Evolutionary conservation across 352 stramenopile genomes (phyloP).

Genomic region (Lagenidium sp.): DNA sequence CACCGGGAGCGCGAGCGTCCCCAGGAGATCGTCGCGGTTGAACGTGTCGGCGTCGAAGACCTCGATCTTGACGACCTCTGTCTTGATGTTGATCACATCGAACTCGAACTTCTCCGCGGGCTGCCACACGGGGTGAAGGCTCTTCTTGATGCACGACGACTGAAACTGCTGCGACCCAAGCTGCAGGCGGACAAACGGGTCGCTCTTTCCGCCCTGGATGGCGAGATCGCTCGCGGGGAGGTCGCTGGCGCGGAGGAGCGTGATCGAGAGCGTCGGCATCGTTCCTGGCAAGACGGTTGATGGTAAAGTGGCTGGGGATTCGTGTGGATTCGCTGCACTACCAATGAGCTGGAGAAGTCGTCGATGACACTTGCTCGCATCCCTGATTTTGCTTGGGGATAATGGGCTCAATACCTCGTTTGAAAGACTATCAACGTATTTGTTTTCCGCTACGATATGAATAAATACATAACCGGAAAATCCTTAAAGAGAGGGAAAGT

Average conservation of each 20-base stretch:
- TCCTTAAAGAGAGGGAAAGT: no score
- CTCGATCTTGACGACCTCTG: conserved; percentile 36
- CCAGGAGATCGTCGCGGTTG: conserved; percentile 58
- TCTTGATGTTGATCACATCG: conserved; percentile 29
- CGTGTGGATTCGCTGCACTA: no score
- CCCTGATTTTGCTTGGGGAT: no score
- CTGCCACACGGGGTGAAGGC: conserved; percentile 62
- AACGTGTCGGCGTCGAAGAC: conserved; percentile 63
- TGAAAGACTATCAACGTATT: no score
- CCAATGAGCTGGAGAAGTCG: neutral
- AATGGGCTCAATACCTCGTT: no score
- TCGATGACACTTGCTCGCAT: no score
- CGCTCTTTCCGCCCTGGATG: conserved; percentile 40
- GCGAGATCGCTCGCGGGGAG: conserved; percentile 56
- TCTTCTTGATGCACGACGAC: conserved; percentile 35
- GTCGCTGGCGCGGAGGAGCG: conserved; percentile 51
- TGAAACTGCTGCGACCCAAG: conserved; percentile 37
- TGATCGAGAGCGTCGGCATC: conserved; percentile 64
- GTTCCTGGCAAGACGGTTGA: neutral
- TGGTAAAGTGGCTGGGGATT: neutral
- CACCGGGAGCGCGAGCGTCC: conserved; percentile 33
- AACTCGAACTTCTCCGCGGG: conserved; percentile 70
- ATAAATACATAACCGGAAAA: no score
- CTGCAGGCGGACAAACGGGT: conserved; percentile 63
- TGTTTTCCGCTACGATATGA: no score